Conservation (phyloP, 164 flowering plant species). For the Litsea cubeba region DNA sequence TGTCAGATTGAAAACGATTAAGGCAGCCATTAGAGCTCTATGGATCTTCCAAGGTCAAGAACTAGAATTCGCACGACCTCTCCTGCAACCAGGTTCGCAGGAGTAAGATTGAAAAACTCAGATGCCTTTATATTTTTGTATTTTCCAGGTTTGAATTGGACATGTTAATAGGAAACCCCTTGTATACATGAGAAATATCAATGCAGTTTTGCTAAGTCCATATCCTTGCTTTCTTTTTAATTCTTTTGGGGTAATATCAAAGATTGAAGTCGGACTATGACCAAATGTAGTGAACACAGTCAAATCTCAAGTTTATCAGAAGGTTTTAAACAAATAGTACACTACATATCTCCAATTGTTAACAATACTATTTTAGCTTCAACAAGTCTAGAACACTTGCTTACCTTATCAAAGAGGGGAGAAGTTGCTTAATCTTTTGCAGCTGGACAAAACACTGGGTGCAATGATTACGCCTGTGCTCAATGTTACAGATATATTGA, state of each 20-base stretch:
- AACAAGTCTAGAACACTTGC: background rate
- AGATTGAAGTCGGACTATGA: background rate
- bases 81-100: no score
- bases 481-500: slow-evolving; percentile 3
- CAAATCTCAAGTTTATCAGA: background rate
- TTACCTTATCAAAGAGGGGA: slow-evolving; percentile 69
- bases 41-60: no score
- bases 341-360: background rate
- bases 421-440: slow-evolving; percentile 57
- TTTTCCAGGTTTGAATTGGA: no score
- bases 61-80: no score
- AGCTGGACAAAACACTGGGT: slow-evolving; percentile 58
- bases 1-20: no score
- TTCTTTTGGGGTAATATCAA: no score
- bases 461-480: slow-evolving; percentile 64
- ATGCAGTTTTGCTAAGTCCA: background rate
- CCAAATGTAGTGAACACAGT: background rate
- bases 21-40: no score
- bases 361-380: background rate
- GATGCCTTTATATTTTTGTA: background rate
- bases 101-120: accelerated
- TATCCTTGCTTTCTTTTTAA: background rate
- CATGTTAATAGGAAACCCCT: no score
- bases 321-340: background rate
- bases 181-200: background rate